Evolutionary conservation across 495 filamentous ascomycete species (phyloP).

Genomic region (Xylaria acuta): DNA sequence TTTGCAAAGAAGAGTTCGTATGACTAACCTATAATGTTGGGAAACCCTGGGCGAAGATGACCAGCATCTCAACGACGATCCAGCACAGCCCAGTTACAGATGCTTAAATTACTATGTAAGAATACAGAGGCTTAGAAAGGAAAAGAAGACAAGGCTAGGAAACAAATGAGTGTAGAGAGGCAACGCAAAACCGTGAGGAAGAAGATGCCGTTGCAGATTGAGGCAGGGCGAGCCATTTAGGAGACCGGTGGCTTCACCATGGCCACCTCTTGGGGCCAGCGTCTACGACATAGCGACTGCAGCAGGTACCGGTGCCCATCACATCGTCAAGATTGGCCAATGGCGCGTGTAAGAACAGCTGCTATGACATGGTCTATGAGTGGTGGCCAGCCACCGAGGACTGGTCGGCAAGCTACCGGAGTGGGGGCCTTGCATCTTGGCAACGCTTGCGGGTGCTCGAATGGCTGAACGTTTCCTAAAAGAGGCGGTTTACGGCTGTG

Average conservation of each 20-base stretch:
- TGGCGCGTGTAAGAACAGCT: slow-evolving; percentile 10
- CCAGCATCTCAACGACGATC: slow-evolving; percentile 49
- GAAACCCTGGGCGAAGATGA: slow-evolving; percentile 44
- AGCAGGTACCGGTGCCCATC: slow-evolving; percentile 10
- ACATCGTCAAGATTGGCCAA: slow-evolving; percentile 23
- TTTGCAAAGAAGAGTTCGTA: slow-evolving; percentile 10
- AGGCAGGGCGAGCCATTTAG: slow-evolving; percentile 27
- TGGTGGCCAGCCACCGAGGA: slow-evolving; percentile 24
- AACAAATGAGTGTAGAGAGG: slow-evolving; percentile 28
- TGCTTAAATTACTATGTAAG: slow-evolving; percentile 28
- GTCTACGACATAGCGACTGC: slow-evolving; percentile 23
- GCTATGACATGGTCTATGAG: slow-evolving; percentile 1
- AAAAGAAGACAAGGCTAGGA: slow-evolving; percentile 30
- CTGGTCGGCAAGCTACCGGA: slow-evolving; percentile 29
- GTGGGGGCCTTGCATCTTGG: slow-evolving; percentile 15
- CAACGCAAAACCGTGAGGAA: slow-evolving; percentile 13
- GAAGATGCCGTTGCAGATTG: slow-evolving; percentile 19
- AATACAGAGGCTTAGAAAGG: slow-evolving; percentile 37
- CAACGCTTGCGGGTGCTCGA: background rate
- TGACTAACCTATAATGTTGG: slow-evolving; percentile 44
- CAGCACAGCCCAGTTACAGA: slow-evolving; percentile 34
- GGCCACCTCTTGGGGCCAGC: slow-evolving; percentile 3
- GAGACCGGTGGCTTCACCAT: slow-evolving; percentile 12
- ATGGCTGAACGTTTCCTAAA: slow-evolving; percentile 17
- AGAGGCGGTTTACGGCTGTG: slow-evolving; percentile 13